A percentile compares a stretch with the other conserved stretches of the same genome.
phyloP scores from a whole-genome alignment of 805 yeast genomes.

The Barnettozyma botsteinii region DNA sequence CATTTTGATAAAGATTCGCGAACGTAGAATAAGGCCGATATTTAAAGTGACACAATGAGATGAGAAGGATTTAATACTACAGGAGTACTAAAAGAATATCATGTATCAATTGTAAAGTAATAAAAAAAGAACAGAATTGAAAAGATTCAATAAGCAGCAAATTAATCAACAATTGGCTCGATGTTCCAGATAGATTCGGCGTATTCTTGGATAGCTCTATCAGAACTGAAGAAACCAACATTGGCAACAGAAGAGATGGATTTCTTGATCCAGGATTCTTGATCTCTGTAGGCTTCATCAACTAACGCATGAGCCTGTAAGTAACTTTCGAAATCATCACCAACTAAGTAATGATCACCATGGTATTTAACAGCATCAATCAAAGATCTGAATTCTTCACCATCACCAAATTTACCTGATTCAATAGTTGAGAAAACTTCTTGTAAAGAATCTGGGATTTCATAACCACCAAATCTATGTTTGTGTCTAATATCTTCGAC shows the following conservation, averaged over 20 bases:
- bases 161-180: conserved; percentile 49
- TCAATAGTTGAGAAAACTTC: conserved; percentile 64
- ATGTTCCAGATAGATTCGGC: conserved; percentile 92
- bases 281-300: conserved; percentile 64
- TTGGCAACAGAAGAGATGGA: conserved; percentile 77
- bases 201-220: conserved; percentile 86
- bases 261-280: conserved; percentile 71
- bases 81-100: background rate
- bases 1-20: background rate
- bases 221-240: conserved; percentile 90
- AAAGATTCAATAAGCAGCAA: background rate
- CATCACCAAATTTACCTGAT: conserved; percentile 64
- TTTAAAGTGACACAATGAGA: too few species aligned
- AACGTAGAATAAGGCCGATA: background rate
- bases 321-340: conserved; percentile 86
- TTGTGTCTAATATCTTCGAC: conserved; percentile 80
- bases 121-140: background rate
- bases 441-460: conserved; percentile 52
- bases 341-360: conserved; percentile 82
- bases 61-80: too few species aligned
- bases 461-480: conserved; percentile 53
- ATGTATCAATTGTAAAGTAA: background rate
- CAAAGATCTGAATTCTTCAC: conserved; percentile 58
- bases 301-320: conserved; percentile 73
- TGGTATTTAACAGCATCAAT: conserved; percentile 64